Evolutionary conservation across 768 basidiomycete genomes (phyloP), one percentile per base, ranked within the genome.

Genomic region (Rhizopogon vinicolor): DNA sequence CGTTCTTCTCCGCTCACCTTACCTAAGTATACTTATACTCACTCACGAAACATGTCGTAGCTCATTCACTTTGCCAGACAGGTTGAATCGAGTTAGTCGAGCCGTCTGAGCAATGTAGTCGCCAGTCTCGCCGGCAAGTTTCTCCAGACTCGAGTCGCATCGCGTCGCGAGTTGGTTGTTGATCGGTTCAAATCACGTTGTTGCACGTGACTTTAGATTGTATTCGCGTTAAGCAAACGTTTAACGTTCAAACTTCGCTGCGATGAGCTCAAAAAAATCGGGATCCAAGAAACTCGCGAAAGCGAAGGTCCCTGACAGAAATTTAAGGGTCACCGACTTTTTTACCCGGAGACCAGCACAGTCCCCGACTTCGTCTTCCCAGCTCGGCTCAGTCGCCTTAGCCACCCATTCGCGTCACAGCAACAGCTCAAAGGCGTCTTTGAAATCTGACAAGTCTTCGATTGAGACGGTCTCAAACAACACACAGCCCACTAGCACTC

Each of bases 271-370:
- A 54, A 51, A 48, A 65, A 74, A 67, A 56, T 57, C 41, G 9
- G 35, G 35, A 13, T 56, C 41, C 35, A 37, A 37, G 56, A 59
- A 65, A 51, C 8, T 19, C 14, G 33, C 35, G 35, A 49, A 49
- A 55, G 46, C 58, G 49, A 58, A 57, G 25, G 44, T 54, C 9
- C 52, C 49, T 7, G 64, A 63, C 57, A 63, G 55, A 40, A 72
- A 57, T 49, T 25, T 16, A 22, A 49, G 35, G 28, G 52, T 84
- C 25, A 79, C 78, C 7, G 74, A 79, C 40, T 84, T 78, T 60
- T 83, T 83, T 54, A 29, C 65, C 39, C 74, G 71, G 41, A 72
- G 59, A 60, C 56, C 63, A 49, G 9, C 48, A 8, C 35, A 49
- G 35, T 19, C 35, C 14, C 9, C 14, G 18, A 37, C 57, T 52